Percentiles rank a stretch among this genome's conserved stretches.
phyloP scores from a whole-genome alignment of 2,329 filamentous ascomycete species.

The Pseudonectria buxi region DNA sequence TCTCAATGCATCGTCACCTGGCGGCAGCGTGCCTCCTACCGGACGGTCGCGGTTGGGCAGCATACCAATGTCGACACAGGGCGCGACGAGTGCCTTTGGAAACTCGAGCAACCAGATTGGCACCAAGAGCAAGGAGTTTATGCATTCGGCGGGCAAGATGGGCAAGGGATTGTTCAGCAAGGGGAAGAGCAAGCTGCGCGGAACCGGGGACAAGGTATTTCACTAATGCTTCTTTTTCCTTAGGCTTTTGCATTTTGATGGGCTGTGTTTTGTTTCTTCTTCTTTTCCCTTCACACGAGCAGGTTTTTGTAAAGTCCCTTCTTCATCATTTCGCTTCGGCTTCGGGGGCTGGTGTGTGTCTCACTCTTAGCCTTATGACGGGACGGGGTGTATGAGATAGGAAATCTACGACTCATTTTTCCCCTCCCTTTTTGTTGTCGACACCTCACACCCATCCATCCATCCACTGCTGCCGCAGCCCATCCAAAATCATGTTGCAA shows the following conservation, averaged over 20 bases:
- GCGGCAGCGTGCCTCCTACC: conserved; percentile 19
- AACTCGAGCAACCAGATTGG: conserved; percentile 60
- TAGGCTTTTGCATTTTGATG: conserved; percentile 19
- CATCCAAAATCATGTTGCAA: conserved; percentile 19
- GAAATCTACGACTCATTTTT: conserved; percentile 33
- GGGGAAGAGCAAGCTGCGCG: conserved; percentile 75
- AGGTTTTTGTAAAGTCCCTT: conserved; percentile 24
- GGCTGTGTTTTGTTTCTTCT: conserved; percentile 15
- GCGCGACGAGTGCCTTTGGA: conserved; percentile 40
- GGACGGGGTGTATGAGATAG: conserved; percentile 33
- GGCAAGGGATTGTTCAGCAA: conserved; percentile 89
- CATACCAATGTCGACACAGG: conserved; percentile 32
- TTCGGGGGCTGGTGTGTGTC: conserved; percentile 16
- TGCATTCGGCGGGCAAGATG: conserved; percentile 80
- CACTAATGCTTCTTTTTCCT: conserved; percentile 45
- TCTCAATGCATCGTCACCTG: conserved; percentile 37
- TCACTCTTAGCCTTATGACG: conserved; percentile 28
- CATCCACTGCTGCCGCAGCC: conserved; percentile 15
- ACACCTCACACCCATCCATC: conserved; percentile 19
- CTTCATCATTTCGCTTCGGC: conserved; percentile 24
- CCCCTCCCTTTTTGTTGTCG: no score
- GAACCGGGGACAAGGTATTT: conserved; percentile 82
- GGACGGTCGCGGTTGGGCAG: conserved; percentile 31
- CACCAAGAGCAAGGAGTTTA: conserved; percentile 79
- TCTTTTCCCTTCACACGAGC: conserved; percentile 18